Base-by-base conservation (phyloP, 2,329 filamentous ascomycete genomes). In the Sphaerulina vaccinii region DNA sequence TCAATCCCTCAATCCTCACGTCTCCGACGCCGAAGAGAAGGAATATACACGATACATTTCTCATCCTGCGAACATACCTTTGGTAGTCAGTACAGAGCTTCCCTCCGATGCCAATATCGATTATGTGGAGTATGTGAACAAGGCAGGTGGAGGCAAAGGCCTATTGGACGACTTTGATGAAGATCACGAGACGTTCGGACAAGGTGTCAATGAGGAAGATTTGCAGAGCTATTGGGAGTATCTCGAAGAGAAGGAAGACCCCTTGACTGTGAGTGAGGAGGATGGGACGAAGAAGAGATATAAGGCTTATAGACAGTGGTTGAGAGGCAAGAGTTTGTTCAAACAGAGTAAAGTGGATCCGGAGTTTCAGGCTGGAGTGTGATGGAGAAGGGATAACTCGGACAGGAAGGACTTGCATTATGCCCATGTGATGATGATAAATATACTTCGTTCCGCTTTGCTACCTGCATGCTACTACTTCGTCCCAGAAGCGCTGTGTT, bases 231-330 rank as follows among this genome's bases (percentile, higher is more conserved):
- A 95, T 70, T 76, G 76, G 23, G 88, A 93, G 56, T 86, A 93
- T 64, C 70, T 96, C 50, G 81, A 92, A 64, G 70, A 96, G 49
- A 81, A 79, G 37, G 82, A 93, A 10, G 89, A 96, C 63, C 89
- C 90, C 15, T 73, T 99, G 46, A 95, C 89, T 2, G 92, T 97
- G 11, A 85, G 84, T 1, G 86, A 91, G 38, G 91, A 95, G 65
- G 93, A 97, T 69, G 79, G 84, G 39, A 79, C 81, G 35, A 97
- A 95, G 80, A 96, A 97, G 79, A 79, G 93, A 62, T 99, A 99
- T 71, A 97, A 96, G 73, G 88, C 91, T 8, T 99, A 99, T 72
- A 77, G 86, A 64, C 95, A 96, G 72, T 99, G 93, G 92, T 76
- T 99, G 66, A 55, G 85, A 56, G 92, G 92, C 15, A 97, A 96